Percentiles rank a stretch among this genome's conserved stretches.
Conservation (phyloP, 2,329 filamentous ascomycete genomes). For the Laburnicola sp. region DNA sequence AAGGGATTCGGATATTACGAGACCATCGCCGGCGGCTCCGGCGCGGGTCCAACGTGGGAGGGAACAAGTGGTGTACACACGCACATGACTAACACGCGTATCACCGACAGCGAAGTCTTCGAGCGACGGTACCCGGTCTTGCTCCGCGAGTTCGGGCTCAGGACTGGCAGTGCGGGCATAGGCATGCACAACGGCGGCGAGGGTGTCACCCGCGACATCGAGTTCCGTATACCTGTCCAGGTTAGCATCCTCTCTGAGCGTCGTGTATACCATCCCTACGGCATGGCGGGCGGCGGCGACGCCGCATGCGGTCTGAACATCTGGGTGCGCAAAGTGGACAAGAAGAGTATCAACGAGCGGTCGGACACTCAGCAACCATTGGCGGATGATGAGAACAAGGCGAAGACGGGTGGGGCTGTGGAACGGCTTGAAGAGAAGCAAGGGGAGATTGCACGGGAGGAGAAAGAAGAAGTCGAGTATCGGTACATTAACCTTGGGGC, state of each 20-base stretch:
- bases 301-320: slow-evolving; percentile 79
- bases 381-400: slow-evolving; percentile 35
- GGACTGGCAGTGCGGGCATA: slow-evolving; percentile 63
- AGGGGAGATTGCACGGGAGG: slow-evolving; percentile 28
- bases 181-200: slow-evolving; percentile 74
- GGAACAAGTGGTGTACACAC: slow-evolving; percentile 77
- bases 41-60: slow-evolving; percentile 72
- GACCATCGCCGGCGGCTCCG: slow-evolving; percentile 77
- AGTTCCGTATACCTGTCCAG: slow-evolving; percentile 76
- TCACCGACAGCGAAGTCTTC: slow-evolving; percentile 79
- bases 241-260: slow-evolving; percentile 79
- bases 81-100: slow-evolving; percentile 85
- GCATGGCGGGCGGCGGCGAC: slow-evolving; percentile 79
- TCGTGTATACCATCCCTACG: slow-evolving; percentile 76
- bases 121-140: slow-evolving; percentile 77
- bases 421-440: slow-evolving; percentile 37
- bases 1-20: slow-evolving; percentile 86
- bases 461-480: slow-evolving; percentile 56
- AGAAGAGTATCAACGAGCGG: slow-evolving; percentile 29
- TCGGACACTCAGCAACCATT: slow-evolving; percentile 26
- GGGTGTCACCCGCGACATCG: slow-evolving; percentile 76
- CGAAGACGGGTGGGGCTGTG: slow-evolving; percentile 54
- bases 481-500: slow-evolving; percentile 72
- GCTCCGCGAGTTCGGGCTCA: slow-evolving; percentile 68
- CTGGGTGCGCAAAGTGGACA: slow-evolving; percentile 74